Base-by-base conservation (phyloP, 495 filamentous ascomycete genomes). In the Xylaria telfairii region DNA sequence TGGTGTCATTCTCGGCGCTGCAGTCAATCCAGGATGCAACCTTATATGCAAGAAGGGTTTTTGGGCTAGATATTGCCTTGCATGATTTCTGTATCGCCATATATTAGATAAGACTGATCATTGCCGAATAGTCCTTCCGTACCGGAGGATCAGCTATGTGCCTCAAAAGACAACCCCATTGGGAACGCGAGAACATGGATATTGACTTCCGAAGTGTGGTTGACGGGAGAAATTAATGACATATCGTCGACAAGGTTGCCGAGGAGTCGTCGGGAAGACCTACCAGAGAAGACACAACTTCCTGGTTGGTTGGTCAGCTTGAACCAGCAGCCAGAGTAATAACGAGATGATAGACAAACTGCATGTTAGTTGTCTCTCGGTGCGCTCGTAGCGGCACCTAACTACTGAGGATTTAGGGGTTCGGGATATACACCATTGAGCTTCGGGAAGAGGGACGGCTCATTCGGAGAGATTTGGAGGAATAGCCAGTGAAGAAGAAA, bases 271-370 rank as follows among this genome's bases (percentile, higher is more conserved):
- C 42, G 19, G 44, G 39, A 49, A 5, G 17, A 59, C 28, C 8
- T 21, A 17, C 32, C 41, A 24, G 42, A 60, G 8, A 61, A 51
- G 12, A 28, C 21, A 61, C 30, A 24, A 34, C 32, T 53, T 61
- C 21, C 42, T 44, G 42, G 56, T 68, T 68, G 42, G 56, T 68
- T 68, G 54, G 37, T 24, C 32, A 21, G 32, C 42, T 28, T 37
- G 19, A 13, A 37, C 13, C 67, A 39, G 8, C 32, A 12, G 24
- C 12, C 44, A 61, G 21, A 49, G 26, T n/a, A 17, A 51, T 32
- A 30, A 30, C 30, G 30, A 30, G 12, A 61, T 68, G 24, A 5
- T 24, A 28, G 8, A 39, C 56, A 61, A 30, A 46, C 21, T 41
- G 30, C 12, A 61, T 32, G 30, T 61, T 32, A 19, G 26, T 12